Conservation (phyloP, 352 stramenopile genomes). For the Pythium monospermum region DNA sequence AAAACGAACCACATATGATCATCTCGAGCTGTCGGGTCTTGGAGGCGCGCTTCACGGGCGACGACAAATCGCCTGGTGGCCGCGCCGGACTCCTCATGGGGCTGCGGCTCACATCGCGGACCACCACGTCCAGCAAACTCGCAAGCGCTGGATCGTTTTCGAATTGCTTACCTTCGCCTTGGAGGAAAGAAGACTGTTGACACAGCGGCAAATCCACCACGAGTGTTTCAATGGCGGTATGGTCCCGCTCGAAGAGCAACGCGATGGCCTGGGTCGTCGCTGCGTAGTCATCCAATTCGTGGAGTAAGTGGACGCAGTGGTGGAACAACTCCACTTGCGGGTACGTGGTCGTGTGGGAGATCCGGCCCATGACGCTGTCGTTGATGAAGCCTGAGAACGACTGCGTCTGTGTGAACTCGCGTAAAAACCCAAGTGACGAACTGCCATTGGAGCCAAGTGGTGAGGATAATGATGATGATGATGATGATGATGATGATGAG, state of each 20-base stretch:
- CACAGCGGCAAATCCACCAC: constrained; percentile 28
- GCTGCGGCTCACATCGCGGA: background rate
- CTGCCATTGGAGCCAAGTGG: constrained; percentile 1
- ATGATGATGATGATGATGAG: too few relatives aligned
- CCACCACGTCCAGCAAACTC: too few relatives aligned
- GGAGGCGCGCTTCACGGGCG: constrained; percentile 10
- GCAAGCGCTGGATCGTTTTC: too few relatives aligned
- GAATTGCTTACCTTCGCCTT: too few relatives aligned
- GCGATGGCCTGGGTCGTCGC: constrained; percentile 26
- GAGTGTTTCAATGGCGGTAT: constrained; percentile 27
- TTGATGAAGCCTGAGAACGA: constrained; percentile 60
- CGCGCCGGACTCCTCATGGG: constrained; percentile 10
- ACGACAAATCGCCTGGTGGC: background rate
- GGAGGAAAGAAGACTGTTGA: background rate
- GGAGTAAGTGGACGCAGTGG: constrained; percentile 52
- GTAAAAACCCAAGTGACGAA: constrained; percentile 26
- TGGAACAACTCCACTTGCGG: constrained; percentile 51
- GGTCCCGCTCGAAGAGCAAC: constrained; percentile 56
- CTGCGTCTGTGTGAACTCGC: constrained; percentile 58
- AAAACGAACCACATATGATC: constrained; percentile 19
- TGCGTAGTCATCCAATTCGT: constrained; percentile 26
- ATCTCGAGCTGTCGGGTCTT: constrained; percentile 24
- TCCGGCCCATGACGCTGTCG: constrained; percentile 42
- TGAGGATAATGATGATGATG: too few relatives aligned
- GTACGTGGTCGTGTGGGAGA: constrained; percentile 29